Evolutionary conservation across 805 yeast species (phyloP), one percentile per base, ranked within the genome.

Genomic region (Kluyveromyces siamensis): DNA sequence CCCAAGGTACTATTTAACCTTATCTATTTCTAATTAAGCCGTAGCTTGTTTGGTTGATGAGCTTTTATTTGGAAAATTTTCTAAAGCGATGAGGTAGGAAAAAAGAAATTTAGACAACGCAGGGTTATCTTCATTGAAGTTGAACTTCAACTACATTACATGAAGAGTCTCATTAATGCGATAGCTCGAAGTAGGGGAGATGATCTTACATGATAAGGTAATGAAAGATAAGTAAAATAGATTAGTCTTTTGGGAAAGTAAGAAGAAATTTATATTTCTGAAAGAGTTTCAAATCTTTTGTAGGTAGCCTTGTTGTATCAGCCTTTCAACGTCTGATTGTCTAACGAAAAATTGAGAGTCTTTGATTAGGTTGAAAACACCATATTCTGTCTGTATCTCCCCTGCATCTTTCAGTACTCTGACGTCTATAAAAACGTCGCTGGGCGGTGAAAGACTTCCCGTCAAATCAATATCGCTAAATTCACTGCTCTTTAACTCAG

Each of bases 321-420:
- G 72, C 46, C 97, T 71, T 61, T 91, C 97, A 7, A 93, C 99
- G 60, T 93, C 99, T 0, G 93, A 83, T 56, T 87, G 91, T 50
- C 99, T 74, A 17, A 91, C 97, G 61, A 86, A 91, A 61, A 91
- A 90, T 61, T 93, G 98, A 2, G 96, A 86, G 63, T 91, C 91
- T 60, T 90, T 91, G 2, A 95, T 87, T 54, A 93, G 70, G 58
- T 90, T 90, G 69, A 93, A 89, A 3, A 88, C 96, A 19, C 97
- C 99, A 58, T 91, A 91, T 63, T 91, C 99, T 0, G 99, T 93
- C 61, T 90, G 96, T 36, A 91, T 88, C 62, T 93, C 98, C 1
- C 99, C 99, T 0, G 96, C 97, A 59, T 91, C 95, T 62, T 85
- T 85, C 46, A 91, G 67, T 8, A 91, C 98, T 50, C 99, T 72